A percentile compares a stretch with the other conserved stretches of the same genome.
These are phyloP conservation scores for Plasmodium relictum DNA, from an alignment of 169 alveolate species.

Conservation along the genomic window DNA sequence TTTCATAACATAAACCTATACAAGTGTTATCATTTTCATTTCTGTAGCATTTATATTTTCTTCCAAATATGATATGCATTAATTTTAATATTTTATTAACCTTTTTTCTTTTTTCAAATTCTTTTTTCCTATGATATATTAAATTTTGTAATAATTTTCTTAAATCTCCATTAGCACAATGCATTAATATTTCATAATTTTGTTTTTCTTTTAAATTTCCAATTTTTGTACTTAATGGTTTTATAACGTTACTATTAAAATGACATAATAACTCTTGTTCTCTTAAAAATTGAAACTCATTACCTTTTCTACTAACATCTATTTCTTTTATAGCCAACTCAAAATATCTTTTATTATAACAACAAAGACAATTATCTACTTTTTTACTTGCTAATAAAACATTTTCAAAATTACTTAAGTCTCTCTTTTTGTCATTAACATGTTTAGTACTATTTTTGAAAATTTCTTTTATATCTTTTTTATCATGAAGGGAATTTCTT, in stretches of 20 bases:
- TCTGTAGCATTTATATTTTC: slow-evolving; percentile 54
- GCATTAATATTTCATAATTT: slow-evolving; percentile 84
- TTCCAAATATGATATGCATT: slow-evolving; percentile 54
- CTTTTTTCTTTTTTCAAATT: slow-evolving; percentile 72
- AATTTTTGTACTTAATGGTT: slow-evolving; percentile 81
- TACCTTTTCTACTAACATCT: slow-evolving; percentile 67
- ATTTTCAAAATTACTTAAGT: background rate
- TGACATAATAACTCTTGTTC: slow-evolving; percentile 87
- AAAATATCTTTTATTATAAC: slow-evolving; percentile 38
- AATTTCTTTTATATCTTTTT: background rate
- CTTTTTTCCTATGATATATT: slow-evolving; percentile 69
- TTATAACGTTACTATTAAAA: slow-evolving; percentile 82
- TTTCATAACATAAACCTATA: slow-evolving; percentile 68
- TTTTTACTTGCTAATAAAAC: slow-evolving; percentile 4
- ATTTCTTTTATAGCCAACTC: slow-evolving; percentile 72
- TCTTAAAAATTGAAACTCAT: slow-evolving; percentile 81
- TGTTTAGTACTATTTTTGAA: background rate
- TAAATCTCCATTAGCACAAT: slow-evolving; percentile 86
- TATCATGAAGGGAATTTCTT: background rate
- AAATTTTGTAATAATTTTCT: slow-evolving; percentile 66
- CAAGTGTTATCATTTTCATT: slow-evolving; percentile 29
- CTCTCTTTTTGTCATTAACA: background rate
- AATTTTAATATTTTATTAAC: slow-evolving; percentile 64
- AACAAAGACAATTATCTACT: slow-evolving; percentile 50
- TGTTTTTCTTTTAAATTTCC: slow-evolving; percentile 67